Base-by-base conservation (phyloP, 331 rosid species). In the Acacia concinna region DNA sequence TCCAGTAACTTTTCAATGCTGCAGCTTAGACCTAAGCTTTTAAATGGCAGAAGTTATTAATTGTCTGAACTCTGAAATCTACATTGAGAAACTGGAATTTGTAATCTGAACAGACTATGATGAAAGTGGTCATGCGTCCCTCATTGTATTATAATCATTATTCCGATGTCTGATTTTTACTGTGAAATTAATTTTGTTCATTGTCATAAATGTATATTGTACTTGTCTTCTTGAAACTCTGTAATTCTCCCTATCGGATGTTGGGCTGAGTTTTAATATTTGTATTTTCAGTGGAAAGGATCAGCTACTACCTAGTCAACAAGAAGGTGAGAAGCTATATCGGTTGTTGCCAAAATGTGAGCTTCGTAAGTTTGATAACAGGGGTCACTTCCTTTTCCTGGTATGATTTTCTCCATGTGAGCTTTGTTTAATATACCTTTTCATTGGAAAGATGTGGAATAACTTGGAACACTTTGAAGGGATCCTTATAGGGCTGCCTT, bases 321-420 rank as follows among this genome's bases (percentile, higher is more conserved):
- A 78, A 76, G 97, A 95, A 84, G 96, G 90, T 62, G 85, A 84
- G 86, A 84, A 89, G 82, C 89, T 95, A 37, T 0, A 0, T 38
- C 75, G 74, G 68, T 57, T 81, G 27, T 74, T 95, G 41, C 88
- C 90, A 25, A 87, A 82, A 21, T 87, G 91, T 79, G 89, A 86
- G 64, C 79, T 87, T 67, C 98, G 94, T 62, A 88, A 43, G 78
- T 91, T 93, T 78, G 84, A 83, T 25, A 81, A 84, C 80, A 78
- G 80, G 71, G 93, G 99, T 11, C 98, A 93, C 84, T 95, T 93
- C 85, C 90, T 95, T 77, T 81, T 93, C 80, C 83, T 87, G 98
- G 98, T 91, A 95, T 51, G 83, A 8, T 23, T 78, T 71, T 81
- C 65, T 85, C 64, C 74, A 27, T 77, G 54, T 68, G 13, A 52